A percentile compares a stretch with the other conserved stretches of the same genome.
phyloP scores from a whole-genome alignment of 1,284 basidiomycete genomes.

The Ustilago bromivora region DNA sequence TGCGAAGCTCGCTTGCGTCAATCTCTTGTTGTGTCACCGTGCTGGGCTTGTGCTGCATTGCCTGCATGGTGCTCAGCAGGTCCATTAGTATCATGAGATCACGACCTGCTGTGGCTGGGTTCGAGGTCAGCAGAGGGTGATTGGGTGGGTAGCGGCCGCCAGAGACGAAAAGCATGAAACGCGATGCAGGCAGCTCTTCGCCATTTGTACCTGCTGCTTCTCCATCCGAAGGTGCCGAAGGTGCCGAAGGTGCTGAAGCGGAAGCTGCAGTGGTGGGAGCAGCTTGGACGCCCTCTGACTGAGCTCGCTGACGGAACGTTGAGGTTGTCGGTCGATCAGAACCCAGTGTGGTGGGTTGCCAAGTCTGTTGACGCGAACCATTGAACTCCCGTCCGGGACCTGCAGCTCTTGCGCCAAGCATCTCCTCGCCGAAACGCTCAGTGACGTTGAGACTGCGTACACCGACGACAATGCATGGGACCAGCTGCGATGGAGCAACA shows the following conservation, averaged over 20 bases:
- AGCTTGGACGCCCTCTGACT: conserved; percentile 21
- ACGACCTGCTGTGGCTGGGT: conserved; percentile 57
- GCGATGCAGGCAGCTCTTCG: conserved; percentile 46
- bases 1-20: conserved; percentile 51
- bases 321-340: conserved; percentile 16
- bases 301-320: conserved; percentile 14
- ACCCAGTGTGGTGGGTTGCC: conserved; percentile 38
- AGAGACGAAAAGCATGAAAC: conserved; percentile 67
- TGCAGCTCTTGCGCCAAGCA: conserved; percentile 18
- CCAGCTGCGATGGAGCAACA: conserved; percentile 42
- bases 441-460: conserved; percentile 62
- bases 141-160: conserved; percentile 63
- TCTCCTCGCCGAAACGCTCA: conserved; percentile 49
- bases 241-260: neutral
- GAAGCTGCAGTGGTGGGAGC: neutral
- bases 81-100: conserved; percentile 68
- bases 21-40: conserved; percentile 64
- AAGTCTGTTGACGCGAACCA: conserved; percentile 38
- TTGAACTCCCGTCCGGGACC: conserved; percentile 26
- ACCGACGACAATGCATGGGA: conserved; percentile 65
- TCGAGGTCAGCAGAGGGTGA: conserved; percentile 63
- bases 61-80: conserved; percentile 60
- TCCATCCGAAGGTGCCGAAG: neutral
- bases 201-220: conserved; percentile 10
- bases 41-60: conserved; percentile 56